Percentiles rank a stretch among this genome's conserved stretches.
These are phyloP conservation scores for Chytridiales sp. DNA, from an alignment of 371 early-diverging fungal genomes.

Conservation along the genomic window DNA sequence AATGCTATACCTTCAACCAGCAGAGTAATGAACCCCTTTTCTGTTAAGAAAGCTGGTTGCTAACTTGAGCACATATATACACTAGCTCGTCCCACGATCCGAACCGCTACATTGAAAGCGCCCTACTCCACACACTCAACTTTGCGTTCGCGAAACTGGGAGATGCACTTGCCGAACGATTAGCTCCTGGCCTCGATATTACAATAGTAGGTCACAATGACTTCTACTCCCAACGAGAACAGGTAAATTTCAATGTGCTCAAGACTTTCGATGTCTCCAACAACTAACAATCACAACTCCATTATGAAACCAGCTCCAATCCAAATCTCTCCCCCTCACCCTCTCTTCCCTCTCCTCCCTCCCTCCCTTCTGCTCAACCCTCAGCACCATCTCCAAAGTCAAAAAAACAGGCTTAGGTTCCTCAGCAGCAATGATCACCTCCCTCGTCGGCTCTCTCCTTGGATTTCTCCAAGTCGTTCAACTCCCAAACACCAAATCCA, in stretches of 20 bases:
- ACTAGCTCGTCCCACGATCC: not conserved
- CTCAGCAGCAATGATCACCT: constrained; percentile 90
- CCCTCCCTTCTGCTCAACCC: constrained; percentile 63
- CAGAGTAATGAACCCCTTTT: not conserved
- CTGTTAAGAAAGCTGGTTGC: not conserved
- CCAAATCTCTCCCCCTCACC: constrained; percentile 52
- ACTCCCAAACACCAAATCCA: constrained; percentile 17
- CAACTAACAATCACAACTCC: not conserved
- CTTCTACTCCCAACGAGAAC: constrained; percentile 87
- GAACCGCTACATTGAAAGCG: constrained; percentile 35
- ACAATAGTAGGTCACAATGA: constrained; percentile 87
- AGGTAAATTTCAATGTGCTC: constrained; percentile 41
- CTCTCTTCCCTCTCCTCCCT: constrained; percentile 60
- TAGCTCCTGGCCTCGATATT: constrained; percentile 58
- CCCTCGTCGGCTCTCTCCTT: constrained; percentile 78
- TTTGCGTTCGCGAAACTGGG: constrained; percentile 1
- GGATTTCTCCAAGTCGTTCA: constrained; percentile 61
- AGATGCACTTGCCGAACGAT: not conserved
- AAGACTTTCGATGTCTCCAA: not conserved
- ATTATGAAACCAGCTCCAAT: constrained; percentile 50
- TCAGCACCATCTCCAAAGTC: constrained; percentile 70
- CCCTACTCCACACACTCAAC: constrained; percentile 30
- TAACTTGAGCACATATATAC: not conserved
- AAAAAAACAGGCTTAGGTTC: constrained; percentile 95
- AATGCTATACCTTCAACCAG: not conserved